Evolutionary conservation across 2,329 filamentous ascomycete genomes (phyloP).

Genomic region (Chaetomium sp.): DNA sequence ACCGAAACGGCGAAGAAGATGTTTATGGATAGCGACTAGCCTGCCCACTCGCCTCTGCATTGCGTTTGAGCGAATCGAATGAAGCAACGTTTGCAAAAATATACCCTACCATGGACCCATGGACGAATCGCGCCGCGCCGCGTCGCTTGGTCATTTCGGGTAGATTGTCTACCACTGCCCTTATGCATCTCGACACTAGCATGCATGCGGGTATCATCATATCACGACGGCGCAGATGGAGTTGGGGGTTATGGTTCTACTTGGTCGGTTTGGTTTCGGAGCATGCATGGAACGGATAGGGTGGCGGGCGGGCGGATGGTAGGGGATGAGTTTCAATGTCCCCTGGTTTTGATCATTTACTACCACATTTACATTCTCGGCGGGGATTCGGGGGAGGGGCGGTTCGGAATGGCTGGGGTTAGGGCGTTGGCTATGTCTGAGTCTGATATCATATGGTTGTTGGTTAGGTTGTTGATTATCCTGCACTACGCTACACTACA

Average conservation of each 20-base stretch:
- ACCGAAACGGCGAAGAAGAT: conserved; percentile 67
- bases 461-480: background rate
- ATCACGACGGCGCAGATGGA: background rate
- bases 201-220: background rate
- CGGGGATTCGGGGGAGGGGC: background rate
- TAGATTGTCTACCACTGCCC: background rate
- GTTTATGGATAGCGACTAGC: conserved; percentile 40
- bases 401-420: background rate
- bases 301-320: background rate
- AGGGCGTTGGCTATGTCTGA: background rate
- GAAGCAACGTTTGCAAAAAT: too few relatives aligned
- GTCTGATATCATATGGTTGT: conserved; percentile 2
- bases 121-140: too few relatives aligned
- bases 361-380: background rate
- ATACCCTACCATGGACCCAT: too few relatives aligned
- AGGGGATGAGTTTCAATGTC: background rate
- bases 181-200: background rate
- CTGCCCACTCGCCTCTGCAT: background rate
- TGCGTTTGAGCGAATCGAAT: background rate
- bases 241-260: background rate
- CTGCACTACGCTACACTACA: background rate
- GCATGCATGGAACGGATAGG: background rate
- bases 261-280: background rate
- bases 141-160: background rate
- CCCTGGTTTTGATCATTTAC: background rate